These are phyloP conservation scores for Arctostaphylos glauca DNA, from an alignment of 148 eudicot species.

Conservation along the genomic window DNA sequence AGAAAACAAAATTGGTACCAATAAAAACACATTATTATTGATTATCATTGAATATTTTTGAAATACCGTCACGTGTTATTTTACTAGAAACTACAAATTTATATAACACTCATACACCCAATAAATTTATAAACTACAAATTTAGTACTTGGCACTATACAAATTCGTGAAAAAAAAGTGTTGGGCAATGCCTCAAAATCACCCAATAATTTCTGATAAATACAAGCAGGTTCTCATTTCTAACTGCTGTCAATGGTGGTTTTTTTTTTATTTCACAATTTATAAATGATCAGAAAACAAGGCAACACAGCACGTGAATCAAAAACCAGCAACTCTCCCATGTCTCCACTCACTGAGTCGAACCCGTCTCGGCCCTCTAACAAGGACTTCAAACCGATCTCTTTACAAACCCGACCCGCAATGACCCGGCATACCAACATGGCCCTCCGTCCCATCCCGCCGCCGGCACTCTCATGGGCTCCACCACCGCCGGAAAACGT, in stretches of 20 bases:
- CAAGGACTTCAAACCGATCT: slow-evolving; percentile 24
- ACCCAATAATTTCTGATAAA: too few species aligned
- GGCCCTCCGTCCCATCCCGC: slow-evolving; percentile 67
- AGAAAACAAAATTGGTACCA: too few species aligned
- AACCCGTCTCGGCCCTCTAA: slow-evolving; percentile 39
- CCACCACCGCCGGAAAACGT: slow-evolving; percentile 74
- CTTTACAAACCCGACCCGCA: slow-evolving; percentile 71
- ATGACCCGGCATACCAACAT: slow-evolving; percentile 91
- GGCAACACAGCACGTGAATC: slow-evolving; percentile 92
- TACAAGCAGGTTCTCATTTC: background rate
- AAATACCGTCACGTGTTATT: too few species aligned
- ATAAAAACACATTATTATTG: too few species aligned
- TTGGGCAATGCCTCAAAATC: too few species aligned
- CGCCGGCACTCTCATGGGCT: slow-evolving; percentile 80
- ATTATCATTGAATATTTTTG: too few species aligned
- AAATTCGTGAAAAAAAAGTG: too few species aligned
- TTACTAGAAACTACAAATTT: too few species aligned
- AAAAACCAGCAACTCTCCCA: slow-evolving; percentile 79
- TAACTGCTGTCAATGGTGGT: slow-evolving; percentile 8
- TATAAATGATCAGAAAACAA: slow-evolving; percentile 85
- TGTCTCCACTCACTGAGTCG: slow-evolving; percentile 53
- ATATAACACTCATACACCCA: too few species aligned
- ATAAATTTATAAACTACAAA: too few species aligned
- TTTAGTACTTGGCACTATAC: too few species aligned
- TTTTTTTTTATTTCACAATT: slow-evolving; percentile 45